These are phyloP conservation scores for Truncatella angustata DNA, from an alignment of 2,329 filamentous ascomycete genomes.

Conservation along the genomic window DNA sequence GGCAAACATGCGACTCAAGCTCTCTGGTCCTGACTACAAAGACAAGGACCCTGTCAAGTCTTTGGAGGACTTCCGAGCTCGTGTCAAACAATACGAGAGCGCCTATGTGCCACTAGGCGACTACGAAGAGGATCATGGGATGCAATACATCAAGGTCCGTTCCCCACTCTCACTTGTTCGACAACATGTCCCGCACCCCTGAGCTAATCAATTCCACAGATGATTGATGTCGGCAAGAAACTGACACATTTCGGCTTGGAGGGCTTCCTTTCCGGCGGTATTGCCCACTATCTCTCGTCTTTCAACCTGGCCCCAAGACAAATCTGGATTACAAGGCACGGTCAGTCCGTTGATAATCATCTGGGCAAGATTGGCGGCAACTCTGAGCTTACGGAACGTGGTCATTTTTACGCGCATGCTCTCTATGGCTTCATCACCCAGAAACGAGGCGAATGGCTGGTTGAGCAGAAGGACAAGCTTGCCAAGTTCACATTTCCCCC, in stretches of 20 bases:
- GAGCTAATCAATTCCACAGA: constrained; percentile 45
- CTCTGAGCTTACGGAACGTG: constrained; percentile 74
- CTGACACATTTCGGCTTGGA: constrained; percentile 86
- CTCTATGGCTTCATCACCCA: constrained; percentile 81
- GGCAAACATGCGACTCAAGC: constrained; percentile 94
- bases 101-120: constrained; percentile 88
- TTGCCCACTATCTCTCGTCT: constrained; percentile 91
- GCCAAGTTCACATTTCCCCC: constrained; percentile 83
- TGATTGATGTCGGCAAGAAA: constrained; percentile 96
- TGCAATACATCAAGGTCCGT: constrained; percentile 82
- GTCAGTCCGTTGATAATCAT: constrained; percentile 85
- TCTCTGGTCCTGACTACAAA: constrained; percentile 93
- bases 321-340: constrained; percentile 97
- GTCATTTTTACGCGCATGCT: constrained; percentile 73
- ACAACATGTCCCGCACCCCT: neutral
- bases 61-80: constrained; percentile 86
- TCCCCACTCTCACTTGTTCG: no score
- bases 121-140: constrained; percentile 84
- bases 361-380: constrained; percentile 89
- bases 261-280: constrained; percentile 88
- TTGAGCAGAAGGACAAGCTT: constrained; percentile 76
- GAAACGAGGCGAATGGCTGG: constrained; percentile 78
- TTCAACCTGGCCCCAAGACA: constrained; percentile 95
- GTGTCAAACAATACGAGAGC: constrained; percentile 90
- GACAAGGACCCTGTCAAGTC: constrained; percentile 87